A percentile compares a stretch with the other conserved stretches of the same genome.
Evolutionary conservation across 2,329 filamentous ascomycete species (phyloP).

Genomic region (Curvularia hawaiiensis): DNA sequence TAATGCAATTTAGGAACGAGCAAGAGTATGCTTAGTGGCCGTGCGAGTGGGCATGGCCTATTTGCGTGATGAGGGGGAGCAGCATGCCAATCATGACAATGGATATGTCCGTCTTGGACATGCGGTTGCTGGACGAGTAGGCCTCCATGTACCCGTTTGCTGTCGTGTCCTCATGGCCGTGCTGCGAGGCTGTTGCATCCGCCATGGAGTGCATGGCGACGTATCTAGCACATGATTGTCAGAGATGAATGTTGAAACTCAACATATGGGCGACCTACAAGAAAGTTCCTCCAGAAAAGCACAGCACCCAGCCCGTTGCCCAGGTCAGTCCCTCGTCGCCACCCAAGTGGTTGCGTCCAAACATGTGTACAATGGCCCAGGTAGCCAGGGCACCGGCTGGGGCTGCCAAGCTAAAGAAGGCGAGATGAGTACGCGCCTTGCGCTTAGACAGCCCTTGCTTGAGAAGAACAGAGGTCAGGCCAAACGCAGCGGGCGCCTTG

Average conservation of each 20-base stretch:
- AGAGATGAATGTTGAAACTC: background rate
- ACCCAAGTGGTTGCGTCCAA: slow-evolving; percentile 66
- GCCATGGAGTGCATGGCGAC: slow-evolving; percentile 99
- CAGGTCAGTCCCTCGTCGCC: slow-evolving; percentile 72
- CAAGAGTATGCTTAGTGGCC: slow-evolving; percentile 6
- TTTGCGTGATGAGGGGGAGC: slow-evolving; percentile 75
- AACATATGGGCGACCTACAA: slow-evolving; percentile 66
- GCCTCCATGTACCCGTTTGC: slow-evolving; percentile 59
- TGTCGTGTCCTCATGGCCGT: slow-evolving; percentile 42
- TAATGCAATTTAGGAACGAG: slow-evolving; percentile 9
- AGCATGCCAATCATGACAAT: slow-evolving; percentile 75
- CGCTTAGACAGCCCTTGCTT: slow-evolving; percentile 92
- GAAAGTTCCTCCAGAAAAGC: slow-evolving; percentile 97
- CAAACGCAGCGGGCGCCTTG: slow-evolving; percentile 95
- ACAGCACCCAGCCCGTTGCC: slow-evolving; percentile 88
- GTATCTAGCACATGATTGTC: slow-evolving; percentile 63
- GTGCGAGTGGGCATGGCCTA: slow-evolving; percentile 70
- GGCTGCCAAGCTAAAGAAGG: slow-evolving; percentile 90
- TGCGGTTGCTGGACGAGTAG: slow-evolving; percentile 58
- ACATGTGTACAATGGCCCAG: slow-evolving; percentile 76
- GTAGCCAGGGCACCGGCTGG: slow-evolving; percentile 84
- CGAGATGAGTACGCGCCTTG: slow-evolving; percentile 79
- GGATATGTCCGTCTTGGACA: slow-evolving; percentile 60
- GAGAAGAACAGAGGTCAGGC: slow-evolving; percentile 84
- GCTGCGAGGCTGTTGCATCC: slow-evolving; percentile 60